These are phyloP conservation scores for Linum tenue DNA, from an alignment of 345 rosid genomes.

Conservation along the genomic window DNA sequence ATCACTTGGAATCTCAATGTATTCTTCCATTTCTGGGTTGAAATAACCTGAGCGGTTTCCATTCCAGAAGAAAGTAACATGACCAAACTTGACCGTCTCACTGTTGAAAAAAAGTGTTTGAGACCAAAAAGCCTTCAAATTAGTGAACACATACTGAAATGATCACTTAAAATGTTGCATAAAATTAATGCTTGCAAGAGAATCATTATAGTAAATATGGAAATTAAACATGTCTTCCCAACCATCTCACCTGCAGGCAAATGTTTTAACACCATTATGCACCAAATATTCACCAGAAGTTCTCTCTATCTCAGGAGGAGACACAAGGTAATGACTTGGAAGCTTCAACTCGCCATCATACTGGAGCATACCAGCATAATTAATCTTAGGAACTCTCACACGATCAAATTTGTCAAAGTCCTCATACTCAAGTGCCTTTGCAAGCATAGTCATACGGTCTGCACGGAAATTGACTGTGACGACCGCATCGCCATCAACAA, in stretches of 20 bases:
- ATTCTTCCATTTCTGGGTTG: constrained; percentile 62
- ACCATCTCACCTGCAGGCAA: constrained; percentile 83
- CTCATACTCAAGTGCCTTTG: constrained; percentile 87
- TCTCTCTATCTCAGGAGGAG: constrained; percentile 96
- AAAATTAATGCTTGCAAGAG: background rate
- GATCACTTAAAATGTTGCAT: background rate
- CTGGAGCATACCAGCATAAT: constrained; percentile 96
- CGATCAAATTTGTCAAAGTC: constrained; percentile 90
- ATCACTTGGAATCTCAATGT: constrained; percentile 93
- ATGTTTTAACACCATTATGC: constrained; percentile 68
- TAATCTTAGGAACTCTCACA: constrained; percentile 72
- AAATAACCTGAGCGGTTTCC: constrained; percentile 95
- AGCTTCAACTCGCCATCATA: constrained; percentile 94
- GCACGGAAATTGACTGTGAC: constrained; percentile 92
- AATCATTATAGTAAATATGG: background rate
- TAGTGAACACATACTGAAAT: too few relatives aligned
- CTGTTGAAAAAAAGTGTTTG: constrained; percentile 24
- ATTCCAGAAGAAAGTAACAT: constrained; percentile 97
- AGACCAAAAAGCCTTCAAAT: background rate
- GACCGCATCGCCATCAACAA: constrained; percentile 90
- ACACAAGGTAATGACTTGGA: constrained; percentile 74
- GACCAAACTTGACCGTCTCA: constrained; percentile 96
- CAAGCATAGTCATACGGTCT: constrained; percentile 92
- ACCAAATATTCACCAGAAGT: constrained; percentile 93
- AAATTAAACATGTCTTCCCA: background rate